Base-by-base conservation (phyloP, 2,329 filamentous ascomycete genomes). In the Alternaria dauci region DNA sequence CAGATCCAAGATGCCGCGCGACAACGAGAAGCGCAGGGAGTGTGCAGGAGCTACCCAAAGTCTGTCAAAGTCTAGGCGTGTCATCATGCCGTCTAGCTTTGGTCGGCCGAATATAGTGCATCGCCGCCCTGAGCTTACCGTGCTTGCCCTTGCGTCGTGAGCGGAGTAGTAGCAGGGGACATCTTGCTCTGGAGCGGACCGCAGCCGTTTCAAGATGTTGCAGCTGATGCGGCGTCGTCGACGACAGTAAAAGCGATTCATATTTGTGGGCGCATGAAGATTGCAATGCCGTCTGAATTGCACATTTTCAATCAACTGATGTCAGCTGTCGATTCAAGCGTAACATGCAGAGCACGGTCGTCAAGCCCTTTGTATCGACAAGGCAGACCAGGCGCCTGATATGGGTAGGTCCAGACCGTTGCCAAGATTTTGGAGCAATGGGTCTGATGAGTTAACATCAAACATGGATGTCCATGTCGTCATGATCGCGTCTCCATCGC, bases 321-420 rank as follows among this genome's bases (percentile, higher is more conserved):
- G 54, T 57, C 47, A 52, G 47, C 47, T 52, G 47, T 56, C 41
- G 52, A 46, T 59, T 44, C 53, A 59, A 34, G 52, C 39, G 28
- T 36, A 46, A 32, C 26, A 56, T 38, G 44, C 44, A 34, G 52
- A 38, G 52, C 42, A 59, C 52, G 46, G 53, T 48, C 39, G 48
- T 46, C 41, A 30, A 41, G 51, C 41, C 26, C 47, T 60, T 51
- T 42, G 36, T 42, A 50, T 48, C 28, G 48, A 57, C 26, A 26
- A 53, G 58, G 28, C 54, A 53, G 54, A 52, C 42, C 41, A 58
- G 58, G 47, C 47, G 25, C 23, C 16, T 18, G 39, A 26, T 50
- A 34, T 56, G 38, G 53, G 18, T 46, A 43, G 63, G 61, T 61
- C 66, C 62, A 67, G 65, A 68, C 70, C 70, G 69, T 72, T 72